Conservation (phyloP, 2,329 filamentous ascomycete genomes). For the Neurospora crassa region DNA sequence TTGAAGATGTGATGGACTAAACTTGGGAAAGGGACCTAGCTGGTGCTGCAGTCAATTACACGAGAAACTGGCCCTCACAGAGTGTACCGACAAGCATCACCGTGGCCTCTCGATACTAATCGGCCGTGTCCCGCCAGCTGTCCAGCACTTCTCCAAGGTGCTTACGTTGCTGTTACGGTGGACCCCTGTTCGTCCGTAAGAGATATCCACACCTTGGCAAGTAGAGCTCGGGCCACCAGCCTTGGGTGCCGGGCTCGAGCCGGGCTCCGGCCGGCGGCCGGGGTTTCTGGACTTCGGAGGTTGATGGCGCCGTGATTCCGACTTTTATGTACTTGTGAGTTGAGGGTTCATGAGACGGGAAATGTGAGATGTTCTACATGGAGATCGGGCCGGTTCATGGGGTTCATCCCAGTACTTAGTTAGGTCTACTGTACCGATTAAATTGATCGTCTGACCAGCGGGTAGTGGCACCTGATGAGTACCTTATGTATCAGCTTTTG, state of each 20-base stretch:
- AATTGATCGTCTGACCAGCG: no score
- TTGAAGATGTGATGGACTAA: conserved; percentile 6
- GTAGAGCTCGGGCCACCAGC: background rate
- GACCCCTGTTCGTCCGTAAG: conserved; percentile 16
- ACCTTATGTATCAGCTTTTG: background rate
- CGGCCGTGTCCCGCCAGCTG: conserved; percentile 10
- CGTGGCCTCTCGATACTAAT: conserved; percentile 21
- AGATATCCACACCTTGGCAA: background rate
- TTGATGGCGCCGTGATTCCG: background rate
- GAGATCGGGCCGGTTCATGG: background rate
- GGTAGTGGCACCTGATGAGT: background rate
- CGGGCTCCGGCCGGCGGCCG: background rate
- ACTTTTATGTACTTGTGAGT: background rate
- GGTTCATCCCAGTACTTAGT: background rate
- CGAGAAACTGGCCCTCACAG: conserved; percentile 12
- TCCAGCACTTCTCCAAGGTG: conserved; percentile 18
- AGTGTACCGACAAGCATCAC: conserved; percentile 19
- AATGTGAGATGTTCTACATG: background rate
- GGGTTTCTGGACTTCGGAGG: background rate
- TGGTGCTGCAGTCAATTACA: conserved; percentile 6
- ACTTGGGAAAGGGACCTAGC: background rate
- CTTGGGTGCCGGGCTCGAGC: background rate
- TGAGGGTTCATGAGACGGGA: background rate
- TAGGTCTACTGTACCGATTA: no score
- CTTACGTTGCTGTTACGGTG: conserved; percentile 26